These are phyloP conservation scores for Ormosia semicastrata DNA, from an alignment of 306 rosid species.

Conservation along the genomic window DNA sequence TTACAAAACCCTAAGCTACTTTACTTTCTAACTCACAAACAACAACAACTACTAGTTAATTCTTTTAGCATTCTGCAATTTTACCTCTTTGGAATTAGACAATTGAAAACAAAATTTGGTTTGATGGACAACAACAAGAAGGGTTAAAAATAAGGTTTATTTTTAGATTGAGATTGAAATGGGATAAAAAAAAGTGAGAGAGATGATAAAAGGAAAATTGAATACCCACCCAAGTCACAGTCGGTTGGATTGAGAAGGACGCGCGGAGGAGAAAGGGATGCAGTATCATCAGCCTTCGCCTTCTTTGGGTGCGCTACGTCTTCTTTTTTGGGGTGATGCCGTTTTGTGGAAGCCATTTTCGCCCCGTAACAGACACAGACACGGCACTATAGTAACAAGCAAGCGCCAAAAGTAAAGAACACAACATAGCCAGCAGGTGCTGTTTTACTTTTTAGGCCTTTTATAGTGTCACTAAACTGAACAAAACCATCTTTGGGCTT, in stretches of 20 bases:
- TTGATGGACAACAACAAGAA: background rate
- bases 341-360: conserved; percentile 13
- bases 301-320: conserved; percentile 10
- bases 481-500: too few species aligned
- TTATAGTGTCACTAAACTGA: too few species aligned
- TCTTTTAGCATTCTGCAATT: background rate
- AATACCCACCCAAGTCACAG: conserved; percentile 40
- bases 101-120: background rate
- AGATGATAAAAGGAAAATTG: background rate
- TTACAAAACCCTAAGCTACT: background rate
- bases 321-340: background rate
- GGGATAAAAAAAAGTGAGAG: background rate
- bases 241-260: conserved; percentile 38
- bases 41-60: background rate
- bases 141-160: too few species aligned
- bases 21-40: background rate
- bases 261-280: background rate
- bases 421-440: too few species aligned
- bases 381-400: too few species aligned
- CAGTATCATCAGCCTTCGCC: background rate
- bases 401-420: too few species aligned
- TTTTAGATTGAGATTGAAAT: background rate
- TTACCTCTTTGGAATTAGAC: background rate
- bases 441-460: too few species aligned
- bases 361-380: too few species aligned